These are phyloP conservation scores for Beauveria medogensis DNA, from an alignment of 2,329 filamentous ascomycete genomes.

Conservation along the genomic window DNA sequence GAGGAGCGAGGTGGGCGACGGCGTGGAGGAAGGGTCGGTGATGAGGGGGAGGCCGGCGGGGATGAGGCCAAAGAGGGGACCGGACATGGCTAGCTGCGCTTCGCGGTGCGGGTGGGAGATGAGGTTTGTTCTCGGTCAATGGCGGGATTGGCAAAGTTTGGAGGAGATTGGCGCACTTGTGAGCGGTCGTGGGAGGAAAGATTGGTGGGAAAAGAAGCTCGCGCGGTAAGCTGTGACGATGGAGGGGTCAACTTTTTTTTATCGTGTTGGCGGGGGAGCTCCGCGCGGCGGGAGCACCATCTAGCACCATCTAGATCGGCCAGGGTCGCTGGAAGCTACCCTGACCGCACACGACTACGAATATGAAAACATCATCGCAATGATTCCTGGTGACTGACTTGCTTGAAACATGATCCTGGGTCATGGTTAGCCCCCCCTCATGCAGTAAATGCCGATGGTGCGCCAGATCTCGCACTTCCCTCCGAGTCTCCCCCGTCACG, in stretches of 20 bases:
- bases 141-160: too few species aligned
- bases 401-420: too few species aligned
- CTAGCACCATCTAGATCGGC: neutral
- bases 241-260: neutral
- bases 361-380: too few species aligned
- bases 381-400: too few species aligned
- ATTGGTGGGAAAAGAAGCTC: neutral
- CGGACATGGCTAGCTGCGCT: conserved; percentile 26
- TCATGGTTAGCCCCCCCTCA: too few species aligned
- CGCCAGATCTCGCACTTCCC: conserved; percentile 2
- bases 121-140: too few species aligned
- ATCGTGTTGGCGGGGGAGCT: neutral
- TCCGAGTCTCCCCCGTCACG: neutral
- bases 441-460: neutral
- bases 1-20: conserved; percentile 46
- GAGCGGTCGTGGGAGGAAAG: neutral
- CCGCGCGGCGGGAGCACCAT: neutral
- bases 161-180: neutral
- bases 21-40: conserved; percentile 44
- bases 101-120: too few species aligned
- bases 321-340: neutral
- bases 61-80: conserved; percentile 49
- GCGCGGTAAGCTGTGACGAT: neutral
- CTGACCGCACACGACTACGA: too few species aligned
- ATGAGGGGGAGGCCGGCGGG: conserved; percentile 53